Evolutionary conservation across 2,329 filamentous ascomycete genomes (phyloP), one percentile per base, ranked within the genome.

Genomic region (Colletotrichum somersetense): DNA sequence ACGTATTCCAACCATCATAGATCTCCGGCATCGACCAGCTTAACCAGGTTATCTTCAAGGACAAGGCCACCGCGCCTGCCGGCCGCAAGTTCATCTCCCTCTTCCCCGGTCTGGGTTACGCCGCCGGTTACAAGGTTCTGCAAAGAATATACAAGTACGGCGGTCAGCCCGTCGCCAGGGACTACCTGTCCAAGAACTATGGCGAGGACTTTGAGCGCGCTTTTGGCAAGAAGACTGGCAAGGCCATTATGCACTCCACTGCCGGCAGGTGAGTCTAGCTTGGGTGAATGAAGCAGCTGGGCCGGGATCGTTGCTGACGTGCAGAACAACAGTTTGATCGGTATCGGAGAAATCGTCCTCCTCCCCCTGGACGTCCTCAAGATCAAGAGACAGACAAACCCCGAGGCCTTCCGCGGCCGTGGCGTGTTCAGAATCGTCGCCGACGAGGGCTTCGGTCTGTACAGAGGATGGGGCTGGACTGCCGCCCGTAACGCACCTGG

Each of bases 331-430:
- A 96, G 93, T 85, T 81, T 99, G 79, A 97, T 99, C 79, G 96
- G 96, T 78, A 97, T 99, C 78, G 96, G 96, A 80, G 96, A 99
- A 86, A 97, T 99, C 75, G 90, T 99, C 71, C 90, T 99, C 40
- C 89, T 99, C 52, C 96, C 96, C 53, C 90, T 99, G 73, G 96
- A 99, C 78, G 96, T 99, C 50, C 89, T 99, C 75, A 99, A 99
- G 90, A 99, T 99, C 87, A 99, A 99, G 90, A 92, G 96, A 79
- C 96, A 99, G 87, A 99, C 96, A 76, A 99, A 99, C 88, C 96
- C 96, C 52, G 96, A 98, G 80, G 95, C 96, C 46, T 99, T 99
- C 91, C 91, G 95, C 76, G 96, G 96, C 77, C 93, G 96, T 78
- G 96, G 96, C 74, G 88, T 99, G 72, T 85, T 98, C 80, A 92